Percentiles rank a stretch among this genome's conserved stretches.
phyloP scores from a whole-genome alignment of 495 filamentous ascomycete genomes.

The Lichenothelia convexa region DNA sequence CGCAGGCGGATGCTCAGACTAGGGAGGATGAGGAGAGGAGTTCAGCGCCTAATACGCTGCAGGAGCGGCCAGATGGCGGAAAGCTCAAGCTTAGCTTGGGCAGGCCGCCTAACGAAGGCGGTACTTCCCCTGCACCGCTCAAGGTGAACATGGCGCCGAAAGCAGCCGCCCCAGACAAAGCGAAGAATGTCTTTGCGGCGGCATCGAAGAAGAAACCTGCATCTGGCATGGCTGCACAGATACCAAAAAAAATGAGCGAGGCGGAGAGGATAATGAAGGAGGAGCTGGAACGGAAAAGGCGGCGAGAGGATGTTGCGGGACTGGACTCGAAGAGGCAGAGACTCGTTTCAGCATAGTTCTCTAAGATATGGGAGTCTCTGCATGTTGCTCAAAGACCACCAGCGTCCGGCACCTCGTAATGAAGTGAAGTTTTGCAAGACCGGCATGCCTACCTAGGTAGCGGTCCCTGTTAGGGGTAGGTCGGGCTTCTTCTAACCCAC shows the following conservation, averaged over 20 bases:
- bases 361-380: no score
- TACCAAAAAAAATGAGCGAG: conserved; percentile 20
- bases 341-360: no score
- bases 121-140: background rate
- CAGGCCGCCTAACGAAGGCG: conserved; percentile 12
- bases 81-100: conserved; percentile 62
- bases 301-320: conserved; percentile 1
- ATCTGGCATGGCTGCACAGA: conserved; percentile 6
- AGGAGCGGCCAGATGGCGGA: conserved; percentile 58
- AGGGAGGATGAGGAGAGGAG: conserved; percentile 29
- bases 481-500: no score
- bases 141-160: background rate
- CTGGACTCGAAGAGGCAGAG: conserved; percentile 9
- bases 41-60: conserved; percentile 20
- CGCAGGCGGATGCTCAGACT: conserved; percentile 26
- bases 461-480: no score
- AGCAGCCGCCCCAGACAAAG: conserved; percentile 1
- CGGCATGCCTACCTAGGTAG: no score
- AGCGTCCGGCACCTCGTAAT: no score
- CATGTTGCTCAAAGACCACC: no score
- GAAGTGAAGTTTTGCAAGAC: no score
- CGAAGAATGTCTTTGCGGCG: conserved; percentile 14
- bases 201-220: conserved; percentile 15
- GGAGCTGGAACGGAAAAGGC: conserved; percentile 16
- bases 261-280: conserved; percentile 19